A percentile compares a stretch with the other conserved stretches of the same genome.
Evolutionary conservation across 164 flowering plant species (phyloP).

Genomic region (Vitis rupestris): DNA sequence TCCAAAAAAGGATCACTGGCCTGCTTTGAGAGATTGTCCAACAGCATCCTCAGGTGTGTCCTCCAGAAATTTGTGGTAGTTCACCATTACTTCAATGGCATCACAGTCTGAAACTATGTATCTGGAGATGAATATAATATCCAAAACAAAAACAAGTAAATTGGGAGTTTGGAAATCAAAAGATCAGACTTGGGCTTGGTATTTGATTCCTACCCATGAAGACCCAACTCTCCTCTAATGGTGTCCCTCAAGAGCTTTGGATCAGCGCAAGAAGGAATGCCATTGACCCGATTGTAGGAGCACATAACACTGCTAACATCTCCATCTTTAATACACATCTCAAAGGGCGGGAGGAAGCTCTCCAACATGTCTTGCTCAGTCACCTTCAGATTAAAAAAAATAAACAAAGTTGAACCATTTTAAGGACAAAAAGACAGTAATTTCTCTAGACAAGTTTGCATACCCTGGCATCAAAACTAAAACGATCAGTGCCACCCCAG

Average conservation of each 20-base stretch:
- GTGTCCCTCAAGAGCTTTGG: slow-evolving; percentile 6
- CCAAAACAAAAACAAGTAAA: too few species aligned
- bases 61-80: slow-evolving; percentile 15
- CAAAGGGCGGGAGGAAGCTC: slow-evolving; percentile 9
- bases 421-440: too few species aligned
- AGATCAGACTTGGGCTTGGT: too few species aligned
- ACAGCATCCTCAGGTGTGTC: slow-evolving; percentile 19
- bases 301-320: slow-evolving; percentile 17
- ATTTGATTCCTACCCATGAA: slow-evolving; percentile 1
- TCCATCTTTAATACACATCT: slow-evolving; percentile 13
- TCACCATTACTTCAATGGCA: slow-evolving; percentile 21
- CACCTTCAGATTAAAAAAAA: slow-evolving; percentile 1
- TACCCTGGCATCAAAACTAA: slow-evolving; percentile 18
- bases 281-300: slow-evolving; percentile 14
- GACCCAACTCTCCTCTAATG: slow-evolving; percentile 1
- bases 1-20: not conserved
- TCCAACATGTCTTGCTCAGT: slow-evolving; percentile 18
- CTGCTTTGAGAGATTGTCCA: slow-evolving; percentile 22
- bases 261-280: slow-evolving; percentile 17
- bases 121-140: not conserved
- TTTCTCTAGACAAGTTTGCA: too few species aligned
- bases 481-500: slow-evolving; percentile 17
- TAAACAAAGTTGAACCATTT: too few species aligned
- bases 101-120: slow-evolving; percentile 34
- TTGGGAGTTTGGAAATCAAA: too few species aligned